Base-by-base conservation (phyloP, 1,284 basidiomycete species). In the Violaceomyces palustris region DNA sequence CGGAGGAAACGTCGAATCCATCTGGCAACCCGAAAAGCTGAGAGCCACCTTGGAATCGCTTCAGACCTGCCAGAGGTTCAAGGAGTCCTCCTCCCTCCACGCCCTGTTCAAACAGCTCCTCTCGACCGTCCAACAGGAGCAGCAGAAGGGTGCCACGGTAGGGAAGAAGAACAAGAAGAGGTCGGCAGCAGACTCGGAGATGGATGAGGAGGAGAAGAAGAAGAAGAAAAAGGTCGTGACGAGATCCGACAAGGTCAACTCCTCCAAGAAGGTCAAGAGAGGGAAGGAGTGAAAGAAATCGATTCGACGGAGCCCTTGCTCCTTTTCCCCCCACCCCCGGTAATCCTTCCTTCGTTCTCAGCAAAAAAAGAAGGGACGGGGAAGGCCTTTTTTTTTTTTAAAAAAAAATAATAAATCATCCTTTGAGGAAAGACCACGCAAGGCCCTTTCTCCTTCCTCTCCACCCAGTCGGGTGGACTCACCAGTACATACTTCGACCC, bases 91-190 rank as follows among this genome's bases (percentile, higher is more conserved):
- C 37, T 74, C 74, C 35, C 72, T 83, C 3, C 75, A 77, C 26
- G 73, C 74, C 27, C 73, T 80, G 62, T 77, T 81, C 55, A 77
- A 72, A 61, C 81, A 84, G 67, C 68, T 82, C 24, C 60, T 76
- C 41, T 30, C 45, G 28, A 35, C 72, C 57, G 45, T 60, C 42
- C 38, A 67, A 45, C n/a, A n/a, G n/a, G n/a, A n/a, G n/a, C n/a
- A n/a, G n/a, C n/a, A n/a, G n/a, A n/a, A n/a, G n/a, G n/a, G n/a
- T n/a, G 24, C 51, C 4, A 39, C 41, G 14, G 25, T 18, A 14
- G 43, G 42, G n/a, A 23, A 52, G 17, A 54, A 24, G 14, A 50
- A 42, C 12, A 53, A 42, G 34, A 46, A 47, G 35, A 39, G 46
- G 41, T 19, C 19, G 27, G 33, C 42, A 18, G 31, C 31, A 39